Evolutionary conservation across 352 stramenopile species (phyloP).

Genomic region (Peronospora tabacina): DNA sequence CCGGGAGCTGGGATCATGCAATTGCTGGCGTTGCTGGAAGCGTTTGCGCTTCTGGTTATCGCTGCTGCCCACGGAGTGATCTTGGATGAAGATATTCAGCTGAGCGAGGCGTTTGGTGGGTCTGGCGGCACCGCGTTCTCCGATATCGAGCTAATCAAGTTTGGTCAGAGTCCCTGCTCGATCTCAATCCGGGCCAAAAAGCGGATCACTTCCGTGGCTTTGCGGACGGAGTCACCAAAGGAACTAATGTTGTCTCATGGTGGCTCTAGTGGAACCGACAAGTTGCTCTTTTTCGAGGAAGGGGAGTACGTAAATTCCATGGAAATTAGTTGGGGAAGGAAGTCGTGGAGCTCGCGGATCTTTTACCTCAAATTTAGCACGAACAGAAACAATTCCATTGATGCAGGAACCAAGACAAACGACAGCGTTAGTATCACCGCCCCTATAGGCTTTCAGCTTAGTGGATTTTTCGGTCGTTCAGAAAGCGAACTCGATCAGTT

Average conservation of each 20-base stretch:
- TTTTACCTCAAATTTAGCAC: constrained; percentile 26
- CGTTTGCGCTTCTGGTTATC: constrained; percentile 15
- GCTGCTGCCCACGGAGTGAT: constrained; percentile 5
- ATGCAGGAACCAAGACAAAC: constrained; percentile 14
- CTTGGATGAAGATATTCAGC: constrained; percentile 27
- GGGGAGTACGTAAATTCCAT: constrained; percentile 26
- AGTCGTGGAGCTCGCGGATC: constrained; percentile 4
- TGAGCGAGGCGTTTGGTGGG: constrained; percentile 22
- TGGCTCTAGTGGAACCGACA: constrained; percentile 17
- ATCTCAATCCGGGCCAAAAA: constrained; percentile 21
- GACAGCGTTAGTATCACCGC: constrained; percentile 12
- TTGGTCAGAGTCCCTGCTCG: constrained; percentile 15
- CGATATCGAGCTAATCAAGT: constrained; percentile 18
- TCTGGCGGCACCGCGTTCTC: constrained; percentile 25
- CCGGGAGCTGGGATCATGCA: neutral
- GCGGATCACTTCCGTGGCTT: constrained; percentile 11
- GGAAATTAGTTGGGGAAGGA: constrained; percentile 25
- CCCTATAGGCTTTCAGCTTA: constrained; percentile 24
- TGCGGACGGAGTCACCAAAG: constrained; percentile 11
- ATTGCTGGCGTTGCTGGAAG: constrained; percentile 4
- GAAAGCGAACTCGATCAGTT: constrained; percentile 20
- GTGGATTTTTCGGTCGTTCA: constrained; percentile 25
- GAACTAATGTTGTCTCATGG: constrained; percentile 20
- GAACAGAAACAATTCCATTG: constrained; percentile 12
- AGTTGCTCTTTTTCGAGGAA: constrained; percentile 14